Conservation (phyloP, 2,329 filamentous ascomycete genomes). For the Penicillium sp. region DNA sequence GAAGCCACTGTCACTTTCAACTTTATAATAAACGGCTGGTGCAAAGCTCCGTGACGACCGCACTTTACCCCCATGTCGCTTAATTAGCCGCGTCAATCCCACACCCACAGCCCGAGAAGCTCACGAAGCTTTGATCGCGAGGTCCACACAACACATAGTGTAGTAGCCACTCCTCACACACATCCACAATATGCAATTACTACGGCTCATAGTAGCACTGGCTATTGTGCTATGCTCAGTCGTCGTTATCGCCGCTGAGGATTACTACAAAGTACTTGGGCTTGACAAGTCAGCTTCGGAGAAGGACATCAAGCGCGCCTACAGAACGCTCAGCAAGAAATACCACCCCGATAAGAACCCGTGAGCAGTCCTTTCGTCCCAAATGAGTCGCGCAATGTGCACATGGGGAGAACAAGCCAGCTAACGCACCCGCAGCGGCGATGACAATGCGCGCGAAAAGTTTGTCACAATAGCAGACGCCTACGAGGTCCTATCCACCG, state of each 20-base stretch:
- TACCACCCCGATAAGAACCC: constrained; percentile 98
- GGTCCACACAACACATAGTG: constrained; percentile 2
- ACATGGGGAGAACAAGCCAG: neutral
- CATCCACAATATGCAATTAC: constrained; percentile 35
- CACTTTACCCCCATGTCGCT: neutral
- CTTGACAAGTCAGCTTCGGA: constrained; percentile 78
- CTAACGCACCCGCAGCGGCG: constrained; percentile 56
- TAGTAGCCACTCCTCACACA: constrained; percentile 19
- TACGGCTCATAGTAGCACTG: constrained; percentile 34
- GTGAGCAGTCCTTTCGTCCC: constrained; percentile 52
- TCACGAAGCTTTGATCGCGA: neutral
- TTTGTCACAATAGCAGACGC: constrained; percentile 94
- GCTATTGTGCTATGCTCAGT: constrained; percentile 41
- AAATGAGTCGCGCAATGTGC: neutral
- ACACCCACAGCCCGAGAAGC: neutral
- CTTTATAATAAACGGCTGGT: neutral
- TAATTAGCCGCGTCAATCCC: neutral
- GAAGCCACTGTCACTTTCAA: constrained; percentile 2
- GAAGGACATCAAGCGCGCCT: constrained; percentile 89
- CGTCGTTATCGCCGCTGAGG: constrained; percentile 43
- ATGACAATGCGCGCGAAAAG: constrained; percentile 78
- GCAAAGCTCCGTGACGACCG: neutral
- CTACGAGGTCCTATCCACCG: constrained; percentile 84
- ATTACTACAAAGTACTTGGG: constrained; percentile 70
- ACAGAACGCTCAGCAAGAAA: constrained; percentile 89